These are phyloP conservation scores for Starmerella vaccinii DNA, from an alignment of 805 yeast species.

Conservation along the genomic window DNA sequence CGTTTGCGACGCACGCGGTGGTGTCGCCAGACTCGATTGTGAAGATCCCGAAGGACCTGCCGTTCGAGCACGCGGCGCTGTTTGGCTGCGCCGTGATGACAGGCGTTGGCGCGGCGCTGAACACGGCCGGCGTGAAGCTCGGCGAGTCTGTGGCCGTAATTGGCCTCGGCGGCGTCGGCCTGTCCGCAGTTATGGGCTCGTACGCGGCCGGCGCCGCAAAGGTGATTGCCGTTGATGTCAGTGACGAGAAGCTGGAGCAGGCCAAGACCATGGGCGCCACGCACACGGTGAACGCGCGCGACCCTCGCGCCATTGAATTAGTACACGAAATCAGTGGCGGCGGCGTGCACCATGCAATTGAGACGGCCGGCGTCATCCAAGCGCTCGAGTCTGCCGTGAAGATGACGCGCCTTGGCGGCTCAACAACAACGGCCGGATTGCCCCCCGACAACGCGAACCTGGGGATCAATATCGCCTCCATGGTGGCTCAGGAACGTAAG, in stretches of 20 bases:
- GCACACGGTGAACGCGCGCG: constrained; percentile 77
- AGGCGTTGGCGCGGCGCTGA: constrained; percentile 94
- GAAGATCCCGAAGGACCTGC: constrained; percentile 75
- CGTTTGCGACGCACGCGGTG: constrained; percentile 93
- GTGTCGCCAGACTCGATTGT: constrained; percentile 96
- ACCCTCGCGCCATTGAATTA: constrained; percentile 59
- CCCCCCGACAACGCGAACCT: constrained; percentile 97
- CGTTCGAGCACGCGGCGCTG: constrained; percentile 76
- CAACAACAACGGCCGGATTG: constrained; percentile 89
- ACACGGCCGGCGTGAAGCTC: constrained; percentile 77
- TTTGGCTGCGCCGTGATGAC: constrained; percentile 98
- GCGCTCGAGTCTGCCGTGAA: constrained; percentile 95
- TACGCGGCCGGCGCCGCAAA: constrained; percentile 67
- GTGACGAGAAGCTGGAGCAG: constrained; percentile 74
- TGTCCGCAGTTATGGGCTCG: constrained; percentile 93
- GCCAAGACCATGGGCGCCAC: constrained; percentile 87
- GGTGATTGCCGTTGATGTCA: constrained; percentile 73
- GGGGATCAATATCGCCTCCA: constrained; percentile 77
- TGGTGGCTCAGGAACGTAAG: constrained; percentile 96
- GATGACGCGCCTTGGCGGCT: constrained; percentile 96
- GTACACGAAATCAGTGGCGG: constrained; percentile 88
- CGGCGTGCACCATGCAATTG: constrained; percentile 90
- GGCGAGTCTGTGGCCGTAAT: constrained; percentile 93
- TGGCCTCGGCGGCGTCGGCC: constrained; percentile 96
- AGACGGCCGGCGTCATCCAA: constrained; percentile 90